Base-by-base conservation (phyloP, 768 basidiomycete genomes). In the Amanita rimosa region DNA sequence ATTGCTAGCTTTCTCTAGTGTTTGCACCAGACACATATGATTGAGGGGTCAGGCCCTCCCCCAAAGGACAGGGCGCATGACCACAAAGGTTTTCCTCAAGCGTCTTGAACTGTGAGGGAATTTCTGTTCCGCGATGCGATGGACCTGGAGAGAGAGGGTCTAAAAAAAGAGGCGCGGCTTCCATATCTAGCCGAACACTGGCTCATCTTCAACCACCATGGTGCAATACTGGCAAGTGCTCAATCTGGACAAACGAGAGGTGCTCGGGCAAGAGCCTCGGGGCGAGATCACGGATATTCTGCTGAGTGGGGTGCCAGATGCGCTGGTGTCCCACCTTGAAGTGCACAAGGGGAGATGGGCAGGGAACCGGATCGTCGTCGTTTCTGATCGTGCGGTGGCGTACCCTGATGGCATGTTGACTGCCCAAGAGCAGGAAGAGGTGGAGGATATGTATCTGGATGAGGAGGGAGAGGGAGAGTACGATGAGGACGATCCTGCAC, bases 361-460 rank as follows among this genome's bases (percentile, higher is more conserved):
- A 3, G 38, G 46, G 1, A 39, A 48, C 16, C 26, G 53, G 33
- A 47, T 53, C 55, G 45, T 52, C 44, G 21, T 43, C 39, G 27
- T 53, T 14, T 39, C 45, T 9, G 50, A 51, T n/a, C 49, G 49
- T 19, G 48, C 55, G 26, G 37, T 49, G 21, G 29, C 22, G 14
- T 48, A 45, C 17, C 52, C 49, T 4, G 48, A 53, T 14, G 55
- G 53, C 24, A 24, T 52, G 37, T 17, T 53, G 24, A 46, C 54
- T 4, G n/a, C 36, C 7, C 35, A 46, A 17, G 48, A 52, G 21
- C 16, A 31, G 11, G 48, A 49, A n/a, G 48, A 49, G 22, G 29
- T 49, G 11, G 48, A 49, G 19, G 48, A 49, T 26, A 49, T 49
- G 48, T 49, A 49, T 49, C 29, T 49, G 40, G 48, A 49, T 14